These are phyloP conservation scores for Aspergillus hortae DNA, from an alignment of 2,329 filamentous ascomycete species.

Conservation along the genomic window DNA sequence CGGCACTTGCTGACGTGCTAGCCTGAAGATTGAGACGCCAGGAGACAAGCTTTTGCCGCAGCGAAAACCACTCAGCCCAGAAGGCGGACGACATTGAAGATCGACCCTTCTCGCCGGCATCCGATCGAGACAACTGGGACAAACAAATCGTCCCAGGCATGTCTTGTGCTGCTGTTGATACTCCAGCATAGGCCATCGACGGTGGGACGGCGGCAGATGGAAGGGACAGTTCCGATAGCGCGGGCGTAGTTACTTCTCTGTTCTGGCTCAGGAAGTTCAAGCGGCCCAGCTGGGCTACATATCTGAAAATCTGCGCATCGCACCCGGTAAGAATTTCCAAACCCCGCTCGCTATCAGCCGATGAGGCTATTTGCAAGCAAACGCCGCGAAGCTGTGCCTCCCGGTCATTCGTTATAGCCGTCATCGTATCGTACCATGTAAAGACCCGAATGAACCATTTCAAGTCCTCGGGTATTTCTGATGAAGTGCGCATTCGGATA, in stretches of 20 bases:
- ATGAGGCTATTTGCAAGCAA: slow-evolving; percentile 60
- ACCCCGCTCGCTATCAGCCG: slow-evolving; percentile 66
- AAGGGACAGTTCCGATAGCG: slow-evolving; percentile 11
- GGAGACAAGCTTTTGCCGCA: slow-evolving; percentile 69
- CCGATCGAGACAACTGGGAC: too few relatives aligned
- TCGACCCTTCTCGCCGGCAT: slow-evolving; percentile 10
- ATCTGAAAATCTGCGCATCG: slow-evolving; percentile 80
- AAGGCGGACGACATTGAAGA: slow-evolving; percentile 47
- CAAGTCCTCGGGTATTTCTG: slow-evolving; percentile 62
- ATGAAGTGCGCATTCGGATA: slow-evolving; percentile 63
- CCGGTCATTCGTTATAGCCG: slow-evolving; percentile 85
- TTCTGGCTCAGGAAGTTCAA: slow-evolving; percentile 79
- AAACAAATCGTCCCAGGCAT: too few relatives aligned
- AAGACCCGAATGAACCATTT: slow-evolving; percentile 89
- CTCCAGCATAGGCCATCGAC: slow-evolving; percentile 26
- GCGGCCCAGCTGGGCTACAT: slow-evolving; percentile 76
- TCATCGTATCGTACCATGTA: slow-evolving; percentile 91
- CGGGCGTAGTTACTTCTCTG: slow-evolving; percentile 33
- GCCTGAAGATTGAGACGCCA: slow-evolving; percentile 66
- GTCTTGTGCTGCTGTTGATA: too few relatives aligned
- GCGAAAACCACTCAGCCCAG: slow-evolving; percentile 82
- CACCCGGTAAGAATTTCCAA: slow-evolving; percentile 85
- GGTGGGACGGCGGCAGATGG: slow-evolving; percentile 30
- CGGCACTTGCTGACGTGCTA: not conserved
- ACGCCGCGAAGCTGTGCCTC: slow-evolving; percentile 72